Conservation (phyloP, 192 early-diverging fungal species). For the Powellomyces hirtus region DNA sequence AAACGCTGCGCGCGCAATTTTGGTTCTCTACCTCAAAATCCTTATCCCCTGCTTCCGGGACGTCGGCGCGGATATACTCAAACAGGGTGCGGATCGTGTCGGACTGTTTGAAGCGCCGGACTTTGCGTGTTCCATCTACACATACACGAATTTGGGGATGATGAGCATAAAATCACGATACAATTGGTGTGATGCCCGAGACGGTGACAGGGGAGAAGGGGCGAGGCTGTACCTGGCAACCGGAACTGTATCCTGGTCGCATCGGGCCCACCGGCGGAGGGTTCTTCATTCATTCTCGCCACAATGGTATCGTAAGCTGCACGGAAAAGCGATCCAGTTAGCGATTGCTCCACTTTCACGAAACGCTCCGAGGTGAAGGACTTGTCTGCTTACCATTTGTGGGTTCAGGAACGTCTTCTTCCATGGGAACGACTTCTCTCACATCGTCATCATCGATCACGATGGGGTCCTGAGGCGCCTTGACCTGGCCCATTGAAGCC, state of each 20-base stretch:
- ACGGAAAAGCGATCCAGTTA: background rate
- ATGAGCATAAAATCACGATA: background rate
- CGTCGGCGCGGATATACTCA: constrained; percentile 76
- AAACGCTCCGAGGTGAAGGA: too few relatives aligned
- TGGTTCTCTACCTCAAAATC: constrained; percentile 65
- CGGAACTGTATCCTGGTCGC: constrained; percentile 81
- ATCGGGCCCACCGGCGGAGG: constrained; percentile 50
- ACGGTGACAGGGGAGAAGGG: too few relatives aligned
- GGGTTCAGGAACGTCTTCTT: background rate
- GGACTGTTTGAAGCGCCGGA: constrained; percentile 73
- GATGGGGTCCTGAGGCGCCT: background rate
- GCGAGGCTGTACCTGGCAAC: constrained; percentile 65
- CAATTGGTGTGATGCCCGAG: too few relatives aligned
- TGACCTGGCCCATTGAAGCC: constrained; percentile 56
- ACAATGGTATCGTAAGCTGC: constrained; percentile 34
- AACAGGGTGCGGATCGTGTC: constrained; percentile 76
- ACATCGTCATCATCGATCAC: background rate
- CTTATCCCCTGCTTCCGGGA: constrained; percentile 59
- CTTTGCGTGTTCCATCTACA: constrained; percentile 69
- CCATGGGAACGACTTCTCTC: background rate
- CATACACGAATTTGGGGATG: too few relatives aligned
- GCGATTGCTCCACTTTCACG: too few relatives aligned
- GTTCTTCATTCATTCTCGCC: constrained; percentile 28
- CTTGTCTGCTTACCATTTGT: too few relatives aligned
- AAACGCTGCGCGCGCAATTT: background rate